Percentiles rank a stretch among this genome's conserved stretches.
phyloP scores from a whole-genome alignment of 495 filamentous ascomycete species.

The Neurospora africana region DNA sequence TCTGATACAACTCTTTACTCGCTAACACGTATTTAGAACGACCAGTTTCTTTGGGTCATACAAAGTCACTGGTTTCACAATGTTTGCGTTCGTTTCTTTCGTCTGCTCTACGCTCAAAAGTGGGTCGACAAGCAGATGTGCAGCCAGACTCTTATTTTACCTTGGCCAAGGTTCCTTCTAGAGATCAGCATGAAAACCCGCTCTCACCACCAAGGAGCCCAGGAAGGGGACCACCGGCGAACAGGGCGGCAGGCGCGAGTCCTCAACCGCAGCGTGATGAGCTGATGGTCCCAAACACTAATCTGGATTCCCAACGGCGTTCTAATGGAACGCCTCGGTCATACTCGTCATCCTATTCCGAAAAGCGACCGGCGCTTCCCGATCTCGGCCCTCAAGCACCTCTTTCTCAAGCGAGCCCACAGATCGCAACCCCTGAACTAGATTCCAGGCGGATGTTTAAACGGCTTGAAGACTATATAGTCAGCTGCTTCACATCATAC shows the following conservation, averaged over 20 bases:
- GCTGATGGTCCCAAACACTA: constrained; percentile 5
- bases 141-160: background rate
- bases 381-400: background rate
- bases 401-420: constrained; percentile 6
- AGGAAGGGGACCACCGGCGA: background rate
- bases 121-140: background rate
- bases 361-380: constrained; percentile 16
- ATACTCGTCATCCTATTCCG: constrained; percentile 32
- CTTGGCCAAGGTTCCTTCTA: background rate
- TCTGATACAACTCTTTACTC: background rate
- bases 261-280: background rate
- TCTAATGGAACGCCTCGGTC: constrained; percentile 16
- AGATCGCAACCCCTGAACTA: constrained; percentile 11
- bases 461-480: constrained; percentile 65
- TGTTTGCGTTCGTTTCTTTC: constrained; percentile 19
- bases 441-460: constrained; percentile 48
- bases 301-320: constrained; percentile 22
- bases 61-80: constrained; percentile 20
- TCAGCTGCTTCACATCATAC: constrained; percentile 54
- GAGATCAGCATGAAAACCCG: background rate
- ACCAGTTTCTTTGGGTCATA: constrained; percentile 22
- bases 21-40: constrained; percentile 5
- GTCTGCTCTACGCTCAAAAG: constrained; percentile 5
- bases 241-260: background rate
- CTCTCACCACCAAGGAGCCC: background rate